Conservation (phyloP, 805 yeast genomes). For the Spathaspora girioi region DNA sequence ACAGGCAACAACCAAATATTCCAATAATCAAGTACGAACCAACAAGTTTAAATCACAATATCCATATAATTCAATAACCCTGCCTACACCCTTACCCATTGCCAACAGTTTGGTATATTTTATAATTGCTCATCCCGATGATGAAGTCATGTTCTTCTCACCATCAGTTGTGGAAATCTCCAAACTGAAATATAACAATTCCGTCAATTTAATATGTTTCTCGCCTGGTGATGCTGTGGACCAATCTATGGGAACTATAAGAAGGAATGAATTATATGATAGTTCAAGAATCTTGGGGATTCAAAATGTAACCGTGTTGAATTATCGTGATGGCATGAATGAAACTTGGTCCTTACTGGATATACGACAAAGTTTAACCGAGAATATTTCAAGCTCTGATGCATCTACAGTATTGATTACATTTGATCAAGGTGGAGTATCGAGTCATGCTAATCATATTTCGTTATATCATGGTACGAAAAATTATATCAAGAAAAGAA, state of each 20-base stretch:
- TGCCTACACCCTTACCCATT: slow-evolving; percentile 32
- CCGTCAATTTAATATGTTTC: slow-evolving; percentile 60
- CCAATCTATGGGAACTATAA: slow-evolving; percentile 62
- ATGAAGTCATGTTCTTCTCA: slow-evolving; percentile 95
- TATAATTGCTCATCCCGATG: slow-evolving; percentile 95
- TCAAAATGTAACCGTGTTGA: slow-evolving; percentile 41
- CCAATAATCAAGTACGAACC: slow-evolving; percentile 24
- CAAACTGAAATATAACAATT: slow-evolving; percentile 46
- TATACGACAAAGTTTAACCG: slow-evolving; percentile 36
- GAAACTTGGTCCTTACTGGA: slow-evolving; percentile 54
- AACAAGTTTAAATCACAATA: slow-evolving; percentile 20
- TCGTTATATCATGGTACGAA: slow-evolving; percentile 53
- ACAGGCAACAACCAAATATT: slow-evolving; percentile 27
- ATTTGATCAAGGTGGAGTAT: slow-evolving; percentile 80
- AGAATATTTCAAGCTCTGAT: slow-evolving; percentile 15
- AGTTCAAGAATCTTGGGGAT: slow-evolving; percentile 58
- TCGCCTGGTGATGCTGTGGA: slow-evolving; percentile 67
- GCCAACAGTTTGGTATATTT: slow-evolving; percentile 40
- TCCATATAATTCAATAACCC: slow-evolving; percentile 36
- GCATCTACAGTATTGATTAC: slow-evolving; percentile 51
- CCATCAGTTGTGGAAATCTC: slow-evolving; percentile 62
- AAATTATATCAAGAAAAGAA: slow-evolving; percentile 22
- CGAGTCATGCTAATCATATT: slow-evolving; percentile 83
- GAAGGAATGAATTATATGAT: slow-evolving; percentile 56
- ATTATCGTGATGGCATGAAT: slow-evolving; percentile 62